Evolutionary conservation across 371 early-diverging fungal genomes (phyloP).

Genomic region (Mucor velutinosus): DNA sequence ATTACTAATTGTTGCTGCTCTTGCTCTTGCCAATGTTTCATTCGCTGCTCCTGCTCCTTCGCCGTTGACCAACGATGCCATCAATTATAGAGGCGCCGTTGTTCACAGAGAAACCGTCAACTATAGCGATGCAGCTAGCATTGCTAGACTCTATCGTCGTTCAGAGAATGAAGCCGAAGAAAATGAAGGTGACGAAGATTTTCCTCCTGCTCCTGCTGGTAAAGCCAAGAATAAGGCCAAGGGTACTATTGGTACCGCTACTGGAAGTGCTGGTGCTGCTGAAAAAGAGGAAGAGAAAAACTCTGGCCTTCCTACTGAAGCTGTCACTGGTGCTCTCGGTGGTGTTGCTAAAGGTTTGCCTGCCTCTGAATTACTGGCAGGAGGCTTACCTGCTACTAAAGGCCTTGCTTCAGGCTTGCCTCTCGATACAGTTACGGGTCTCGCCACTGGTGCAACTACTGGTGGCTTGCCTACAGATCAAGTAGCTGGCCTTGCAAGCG

Average conservation of each 20-base stretch:
- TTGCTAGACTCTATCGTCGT: not conserved
- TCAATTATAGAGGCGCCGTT: not conserved
- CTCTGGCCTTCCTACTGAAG: not conserved
- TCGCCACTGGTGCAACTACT: not conserved
- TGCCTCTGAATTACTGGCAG: not conserved
- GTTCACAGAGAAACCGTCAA: not conserved
- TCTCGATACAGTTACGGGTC: not conserved
- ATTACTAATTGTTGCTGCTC: not conserved
- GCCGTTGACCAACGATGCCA: not conserved
- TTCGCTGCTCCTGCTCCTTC: not conserved
- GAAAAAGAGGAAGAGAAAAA: not conserved
- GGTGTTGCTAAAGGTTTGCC: not conserved
- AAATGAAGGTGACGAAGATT: not conserved
- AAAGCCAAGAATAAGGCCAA: not conserved
- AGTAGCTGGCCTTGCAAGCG: not conserved
- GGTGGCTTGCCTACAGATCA: not conserved
- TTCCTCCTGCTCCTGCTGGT: not conserved
- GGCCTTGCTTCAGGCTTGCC: not conserved
- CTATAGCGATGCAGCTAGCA: not conserved
- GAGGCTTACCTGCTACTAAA: not conserved
- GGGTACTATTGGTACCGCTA: not conserved
- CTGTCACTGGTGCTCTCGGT: not conserved
- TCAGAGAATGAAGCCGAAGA: not conserved
- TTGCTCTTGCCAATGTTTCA: conserved; percentile 1
- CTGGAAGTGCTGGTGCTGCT: not conserved